Conservation (phyloP, 371 early-diverging fungal genomes). For the Mortierella sp. region DNA sequence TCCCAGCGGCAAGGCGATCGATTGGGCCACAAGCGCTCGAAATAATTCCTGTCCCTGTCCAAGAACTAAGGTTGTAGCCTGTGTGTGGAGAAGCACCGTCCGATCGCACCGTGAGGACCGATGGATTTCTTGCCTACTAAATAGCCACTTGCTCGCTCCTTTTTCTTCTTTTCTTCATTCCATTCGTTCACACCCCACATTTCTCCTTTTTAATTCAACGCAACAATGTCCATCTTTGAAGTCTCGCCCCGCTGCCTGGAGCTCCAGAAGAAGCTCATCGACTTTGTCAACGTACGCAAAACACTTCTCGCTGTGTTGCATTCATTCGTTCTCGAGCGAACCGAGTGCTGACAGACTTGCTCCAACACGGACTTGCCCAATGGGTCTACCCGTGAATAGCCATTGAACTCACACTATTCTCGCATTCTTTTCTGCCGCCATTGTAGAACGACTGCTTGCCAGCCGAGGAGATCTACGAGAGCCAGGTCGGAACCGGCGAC, state of each 20-base stretch:
- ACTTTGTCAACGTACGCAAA: conserved; percentile 81
- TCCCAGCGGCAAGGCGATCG: conserved; percentile 28
- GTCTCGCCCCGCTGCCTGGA: conserved; percentile 78
- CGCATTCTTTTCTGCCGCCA: not conserved
- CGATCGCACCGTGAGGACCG: conserved; percentile 8
- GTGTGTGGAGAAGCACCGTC: not conserved
- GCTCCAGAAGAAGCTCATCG: conserved; percentile 75
- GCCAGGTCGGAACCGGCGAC: conserved; percentile 82
- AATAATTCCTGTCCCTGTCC: not conserved
- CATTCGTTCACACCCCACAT: not conserved
- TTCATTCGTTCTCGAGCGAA: not conserved
- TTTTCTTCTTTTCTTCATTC: not conserved
- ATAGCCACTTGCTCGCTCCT: not conserved
- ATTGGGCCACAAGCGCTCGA: conserved; percentile 18
- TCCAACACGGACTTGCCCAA: not conserved
- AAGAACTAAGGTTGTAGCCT: not conserved
- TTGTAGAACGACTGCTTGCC: conserved; percentile 94
- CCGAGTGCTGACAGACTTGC: not conserved
- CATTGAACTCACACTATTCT: not conserved
- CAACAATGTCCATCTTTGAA: conserved; percentile 55
- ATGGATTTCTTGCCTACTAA: not conserved
- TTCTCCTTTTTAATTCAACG: not conserved
- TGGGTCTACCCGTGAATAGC: not conserved
- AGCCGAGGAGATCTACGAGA: conserved; percentile 82
- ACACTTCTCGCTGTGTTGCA: not conserved